phyloP scores from a whole-genome alignment of 805 yeast species.

The Wickerhamomyces silvicola region DNA sequence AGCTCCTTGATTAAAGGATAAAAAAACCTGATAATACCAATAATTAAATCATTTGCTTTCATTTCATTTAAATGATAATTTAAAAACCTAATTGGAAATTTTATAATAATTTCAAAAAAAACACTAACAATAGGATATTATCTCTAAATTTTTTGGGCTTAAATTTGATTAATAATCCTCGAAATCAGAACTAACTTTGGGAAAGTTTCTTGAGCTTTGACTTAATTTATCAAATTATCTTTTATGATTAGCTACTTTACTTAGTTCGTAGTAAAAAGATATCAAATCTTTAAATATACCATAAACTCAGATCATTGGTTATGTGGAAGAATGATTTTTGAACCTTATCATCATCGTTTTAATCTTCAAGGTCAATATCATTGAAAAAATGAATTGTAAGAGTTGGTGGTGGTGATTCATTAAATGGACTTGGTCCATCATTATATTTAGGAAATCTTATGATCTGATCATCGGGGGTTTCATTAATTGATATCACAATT shows the following conservation, averaged over 20 bases:
- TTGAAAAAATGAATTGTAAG: conserved; percentile 16
- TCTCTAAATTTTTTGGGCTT: too few relatives aligned
- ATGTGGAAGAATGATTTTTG: too few relatives aligned
- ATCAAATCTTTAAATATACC: conserved; percentile 23
- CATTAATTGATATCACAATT: conserved; percentile 13
- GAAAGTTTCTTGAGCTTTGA: conserved; percentile 41
- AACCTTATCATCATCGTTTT: conserved; percentile 1
- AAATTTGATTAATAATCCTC: too few relatives aligned
- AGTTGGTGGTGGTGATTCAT: conserved; percentile 20
- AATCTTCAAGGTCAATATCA: conserved; percentile 1
- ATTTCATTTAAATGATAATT: conserved; percentile 8
- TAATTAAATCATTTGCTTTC: not conserved
- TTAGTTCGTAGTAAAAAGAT: conserved; percentile 29
- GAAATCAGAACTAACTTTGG: conserved; percentile 38
- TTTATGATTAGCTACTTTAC: conserved; percentile 40
- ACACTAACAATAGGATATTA: too few relatives aligned
- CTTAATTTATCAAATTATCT: conserved; percentile 29
- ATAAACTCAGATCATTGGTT: too few relatives aligned
- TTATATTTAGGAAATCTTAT: conserved; percentile 17
- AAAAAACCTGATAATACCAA: not conserved
- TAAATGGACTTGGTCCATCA: conserved; percentile 11
- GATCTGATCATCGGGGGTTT: conserved; percentile 20
- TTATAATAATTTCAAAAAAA: conserved; percentile 16
- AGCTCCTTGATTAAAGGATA: too few relatives aligned
- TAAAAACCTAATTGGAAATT: conserved; percentile 16